Evolutionary conservation across 148 eudicot genomes (phyloP).

Genomic region (Nepenthes gracilis): DNA sequence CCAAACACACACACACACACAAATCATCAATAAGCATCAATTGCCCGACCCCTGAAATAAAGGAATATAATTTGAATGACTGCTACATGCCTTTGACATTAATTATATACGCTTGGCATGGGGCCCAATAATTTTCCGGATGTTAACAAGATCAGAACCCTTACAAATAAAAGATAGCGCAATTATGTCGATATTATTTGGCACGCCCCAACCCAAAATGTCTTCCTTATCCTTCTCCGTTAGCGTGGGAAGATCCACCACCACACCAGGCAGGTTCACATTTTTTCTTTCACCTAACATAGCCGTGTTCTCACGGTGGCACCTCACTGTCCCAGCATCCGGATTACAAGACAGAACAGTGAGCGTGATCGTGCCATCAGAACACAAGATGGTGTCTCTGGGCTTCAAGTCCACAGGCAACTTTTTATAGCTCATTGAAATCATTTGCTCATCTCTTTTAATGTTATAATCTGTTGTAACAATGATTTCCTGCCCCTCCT

Average conservation of each 20-base stretch:
- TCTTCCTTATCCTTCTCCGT: conserved; percentile 1
- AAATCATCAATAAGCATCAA: neutral
- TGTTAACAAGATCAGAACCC: neutral
- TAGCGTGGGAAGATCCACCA: neutral
- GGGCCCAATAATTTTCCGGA: neutral
- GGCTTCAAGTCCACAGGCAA: neutral
- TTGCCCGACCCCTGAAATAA: neutral
- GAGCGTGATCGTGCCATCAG: neutral
- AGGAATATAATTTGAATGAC: neutral
- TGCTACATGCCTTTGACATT: neutral
- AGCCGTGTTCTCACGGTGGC: conserved; percentile 1
- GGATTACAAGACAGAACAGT: neutral
- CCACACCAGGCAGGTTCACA: conserved; percentile 1
- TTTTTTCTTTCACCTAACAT: neutral
- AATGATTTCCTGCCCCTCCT: neutral
- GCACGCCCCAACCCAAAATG: neutral
- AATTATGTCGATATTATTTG: conserved; percentile 1
- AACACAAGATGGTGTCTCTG: neutral
- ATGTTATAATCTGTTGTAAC: neutral
- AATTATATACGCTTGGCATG: neutral
- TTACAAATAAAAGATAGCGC: neutral
- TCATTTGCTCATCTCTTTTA: neutral
- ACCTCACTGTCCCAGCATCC: neutral
- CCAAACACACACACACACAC: neutral
- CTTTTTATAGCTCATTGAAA: conserved; percentile 1